Base-by-base conservation (phyloP, 2,329 filamentous ascomycete genomes). In the Botrytis squamosa region DNA sequence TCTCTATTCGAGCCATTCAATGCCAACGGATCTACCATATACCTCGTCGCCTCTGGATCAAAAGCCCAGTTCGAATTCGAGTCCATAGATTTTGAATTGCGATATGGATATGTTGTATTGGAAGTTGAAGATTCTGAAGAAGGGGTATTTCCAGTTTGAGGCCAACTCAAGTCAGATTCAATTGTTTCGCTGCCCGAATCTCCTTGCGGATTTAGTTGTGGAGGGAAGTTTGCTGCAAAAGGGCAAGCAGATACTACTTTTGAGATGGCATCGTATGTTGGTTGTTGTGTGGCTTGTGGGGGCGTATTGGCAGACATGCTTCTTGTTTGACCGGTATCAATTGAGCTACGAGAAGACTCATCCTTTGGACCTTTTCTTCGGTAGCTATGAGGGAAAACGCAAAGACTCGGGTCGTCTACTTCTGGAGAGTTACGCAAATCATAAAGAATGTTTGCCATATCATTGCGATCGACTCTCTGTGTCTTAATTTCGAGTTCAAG, bases 401-500 rank as follows among this genome's bases (percentile, higher is more conserved):
- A 68, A 10, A 52, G 1, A 40, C 33, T 36, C 25, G 25, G 9
- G 20, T 72, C 38, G 25, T 57, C 46, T 9, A 9, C 25, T 1
- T 16, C 16, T 33, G 38, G 9, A 25, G 20, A 33, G 10, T 36
- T n/a, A 44, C 36, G 38, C 57, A 42, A 36, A 10, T 68, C 46
- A 42, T 40, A 52, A 14, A 72, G 9, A 12, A 25, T 29, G 25
- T 22, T 25, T n/a, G 38, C 9, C 12, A 60, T 60, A 9, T 49
- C 20, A 18, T 36, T 16, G 38, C 10, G 33, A 38, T 59, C 33
- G 33, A 76, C 55, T 18, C 75, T 77, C 42, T 68, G 73, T 44
- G 76, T 75, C 62, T 94, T 89, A 14, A 97, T 88, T 78, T 98
- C 95, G n/a, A 95, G 86, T 74, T 94, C 89, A 0, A 95, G 85